Base-by-base conservation (phyloP, 306 rosid genomes). In the Sechiopsis laciniata region DNA sequence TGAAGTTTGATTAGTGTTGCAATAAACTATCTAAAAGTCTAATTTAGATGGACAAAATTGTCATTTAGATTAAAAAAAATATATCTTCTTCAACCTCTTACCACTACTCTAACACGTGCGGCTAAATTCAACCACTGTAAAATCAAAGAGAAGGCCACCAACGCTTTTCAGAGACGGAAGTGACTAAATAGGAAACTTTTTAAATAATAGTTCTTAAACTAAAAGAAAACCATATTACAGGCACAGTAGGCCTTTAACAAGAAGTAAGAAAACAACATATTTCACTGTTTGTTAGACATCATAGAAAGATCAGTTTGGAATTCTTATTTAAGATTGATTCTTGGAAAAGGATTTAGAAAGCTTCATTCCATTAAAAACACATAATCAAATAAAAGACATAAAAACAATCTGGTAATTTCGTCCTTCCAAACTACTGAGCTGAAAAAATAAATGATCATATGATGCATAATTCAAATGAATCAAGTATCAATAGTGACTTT, bases 71-170 rank as follows among this genome's bases (percentile, higher is more conserved):
- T n/a, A n/a, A n/a, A n/a, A n/a, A n/a, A n/a, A n/a, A n/a, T n/a
- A n/a, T n/a, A n/a, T n/a, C n/a, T n/a, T n/a, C n/a, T n/a, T n/a
- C n/a, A n/a, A n/a, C n/a, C n/a, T n/a, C n/a, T n/a, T n/a, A n/a
- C n/a, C n/a, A n/a, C n/a, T n/a, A n/a, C n/a, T n/a, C n/a, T n/a
- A n/a, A n/a, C n/a, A n/a, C n/a, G n/a, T n/a, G n/a, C n/a, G n/a
- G n/a, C n/a, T n/a, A n/a, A n/a, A n/a, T n/a, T n/a, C n/a, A n/a
- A n/a, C n/a, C n/a, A n/a, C n/a, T n/a, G n/a, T n/a, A n/a, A 90
- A 78, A 74, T 90, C 85, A 71, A 93, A 93, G 7, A 93, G 79
- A 72, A 90, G 78, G 76, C 97, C 96, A 66, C 98, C 98, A 64
- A 93, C 52, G 29, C 90, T 97, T 78, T 90, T 88, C 8, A 87